Conservation (phyloP, 345 rosid species). For the Lenwebbia sp. region DNA sequence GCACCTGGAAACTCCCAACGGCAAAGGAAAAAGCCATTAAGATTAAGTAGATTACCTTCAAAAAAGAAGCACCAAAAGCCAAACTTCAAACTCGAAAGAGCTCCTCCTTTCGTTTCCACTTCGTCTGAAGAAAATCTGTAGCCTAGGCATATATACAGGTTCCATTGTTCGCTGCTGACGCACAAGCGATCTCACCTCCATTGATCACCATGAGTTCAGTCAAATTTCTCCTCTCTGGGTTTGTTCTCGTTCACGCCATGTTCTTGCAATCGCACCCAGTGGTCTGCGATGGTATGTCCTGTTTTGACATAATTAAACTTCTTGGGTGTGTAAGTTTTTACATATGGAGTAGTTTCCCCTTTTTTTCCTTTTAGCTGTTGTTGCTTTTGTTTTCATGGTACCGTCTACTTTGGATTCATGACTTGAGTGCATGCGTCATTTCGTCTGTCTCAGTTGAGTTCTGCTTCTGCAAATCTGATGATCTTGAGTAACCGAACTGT, state of each 20-base stretch:
- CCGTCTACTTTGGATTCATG: not conserved
- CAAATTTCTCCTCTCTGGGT: not conserved
- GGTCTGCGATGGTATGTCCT: conserved; percentile 2
- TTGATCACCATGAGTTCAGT: not conserved
- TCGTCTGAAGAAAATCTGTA: not conserved
- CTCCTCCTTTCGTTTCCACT: not conserved
- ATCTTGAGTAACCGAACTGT: not conserved
- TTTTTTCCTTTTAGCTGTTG: not conserved
- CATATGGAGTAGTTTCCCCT: not conserved
- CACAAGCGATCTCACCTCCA: not conserved
- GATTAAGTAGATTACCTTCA: not conserved
- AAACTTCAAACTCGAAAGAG: not conserved
- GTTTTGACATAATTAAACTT: not conserved
- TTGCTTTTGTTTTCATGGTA: not conserved
- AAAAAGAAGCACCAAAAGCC: not conserved
- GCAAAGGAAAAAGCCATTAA: not conserved
- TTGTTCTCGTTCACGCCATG: conserved; percentile 13
- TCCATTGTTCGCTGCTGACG: not conserved
- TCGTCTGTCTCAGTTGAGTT: not conserved
- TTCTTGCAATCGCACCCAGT: conserved; percentile 22
- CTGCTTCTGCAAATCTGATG: not conserved
- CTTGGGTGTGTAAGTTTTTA: not conserved
- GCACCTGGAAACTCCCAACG: not conserved
- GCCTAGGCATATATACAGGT: too few relatives aligned
- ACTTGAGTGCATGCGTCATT: not conserved